Base-by-base conservation (phyloP, 2,329 filamentous ascomycete genomes). In the Calonectria multiphialidica region DNA sequence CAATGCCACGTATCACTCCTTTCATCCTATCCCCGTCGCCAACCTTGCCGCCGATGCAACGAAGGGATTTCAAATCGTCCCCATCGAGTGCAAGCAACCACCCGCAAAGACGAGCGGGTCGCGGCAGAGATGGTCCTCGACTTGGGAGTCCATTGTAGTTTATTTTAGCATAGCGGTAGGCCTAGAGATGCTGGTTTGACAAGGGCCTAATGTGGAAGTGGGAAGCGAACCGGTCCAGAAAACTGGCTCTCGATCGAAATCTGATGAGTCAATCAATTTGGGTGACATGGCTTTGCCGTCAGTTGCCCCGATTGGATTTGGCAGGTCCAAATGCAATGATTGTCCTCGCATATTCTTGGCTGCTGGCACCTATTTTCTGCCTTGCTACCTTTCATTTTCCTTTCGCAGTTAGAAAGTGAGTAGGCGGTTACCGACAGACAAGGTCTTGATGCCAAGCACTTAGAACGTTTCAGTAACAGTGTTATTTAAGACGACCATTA, bases 181-280 rank as follows among this genome's bases (percentile, higher is more conserved):
- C 59, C 53, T 72, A 50, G n/a, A 61, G 47, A 30, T 35, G 64
- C 66, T 57, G 72, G 78, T 78, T 71, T 72, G 66, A 80, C 78
- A 76, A 77, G 40, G 53, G 62, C 83, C 79, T 66, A 68, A 84
- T 83, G 57, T 57, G 83, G 83, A 82, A 86, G 81, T 78, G 74
- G 73, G 81, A 86, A 86, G 85, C 84, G 84, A 85, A 82, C 77
- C 76, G 78, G 82, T 81, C 62, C 77, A 80, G 80, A 80, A 81
- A 76, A 71, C 67, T 37, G 47, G 49, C 61, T 66, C 63, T 59
- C 13, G 66, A 66, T 12, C 72, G 72, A 59, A 50, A 77, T 78
- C 73, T 59, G 71, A 78, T 66, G 63, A 25, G 53, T 55, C 30
- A 33, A 65, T 68, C 47, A 68, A 25, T n/a, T 63, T 77, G 67